Conservation (phyloP, 352 stramenopile genomes). For the Pelagophyceae sp. region DNA sequence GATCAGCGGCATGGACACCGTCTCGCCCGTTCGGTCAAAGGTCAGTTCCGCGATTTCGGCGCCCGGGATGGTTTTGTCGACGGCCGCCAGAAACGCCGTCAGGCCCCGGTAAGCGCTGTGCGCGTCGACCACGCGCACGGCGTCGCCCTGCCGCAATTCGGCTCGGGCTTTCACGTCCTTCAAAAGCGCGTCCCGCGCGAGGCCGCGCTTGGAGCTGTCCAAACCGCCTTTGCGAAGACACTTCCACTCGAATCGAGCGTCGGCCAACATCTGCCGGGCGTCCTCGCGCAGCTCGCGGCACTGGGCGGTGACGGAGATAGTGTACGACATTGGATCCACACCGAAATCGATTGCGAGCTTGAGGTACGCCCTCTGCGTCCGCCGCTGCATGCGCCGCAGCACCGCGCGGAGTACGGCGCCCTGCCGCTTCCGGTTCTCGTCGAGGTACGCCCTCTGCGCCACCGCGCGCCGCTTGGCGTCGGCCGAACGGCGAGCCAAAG, state of each 20-base stretch:
- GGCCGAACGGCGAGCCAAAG: not conserved
- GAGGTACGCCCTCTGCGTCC: not conserved
- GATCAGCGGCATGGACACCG: not conserved
- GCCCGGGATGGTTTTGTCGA: not conserved
- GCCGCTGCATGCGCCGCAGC: not conserved
- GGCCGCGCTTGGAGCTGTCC: not conserved
- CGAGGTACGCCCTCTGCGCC: not conserved
- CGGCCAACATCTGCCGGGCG: not conserved
- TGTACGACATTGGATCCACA: conserved; percentile 12
- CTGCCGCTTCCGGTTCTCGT: not conserved
- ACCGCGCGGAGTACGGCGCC: not conserved
- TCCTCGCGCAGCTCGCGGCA: not conserved
- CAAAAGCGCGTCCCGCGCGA: not conserved
- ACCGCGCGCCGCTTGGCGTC: not conserved
- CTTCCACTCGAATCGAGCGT: not conserved
- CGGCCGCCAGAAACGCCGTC: not conserved
- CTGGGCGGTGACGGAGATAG: not conserved
- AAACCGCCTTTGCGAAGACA: not conserved
- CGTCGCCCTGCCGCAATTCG: not conserved
- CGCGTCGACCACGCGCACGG: not conserved
- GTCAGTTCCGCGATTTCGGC: not conserved
- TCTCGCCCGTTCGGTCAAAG: not conserved
- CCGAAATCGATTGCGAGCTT: not conserved
- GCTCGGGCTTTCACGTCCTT: not conserved
- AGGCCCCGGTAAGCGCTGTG: not conserved